These are phyloP conservation scores for Hortiboletus flavorubellus DNA, from an alignment of 768 basidiomycete species.

Conservation along the genomic window DNA sequence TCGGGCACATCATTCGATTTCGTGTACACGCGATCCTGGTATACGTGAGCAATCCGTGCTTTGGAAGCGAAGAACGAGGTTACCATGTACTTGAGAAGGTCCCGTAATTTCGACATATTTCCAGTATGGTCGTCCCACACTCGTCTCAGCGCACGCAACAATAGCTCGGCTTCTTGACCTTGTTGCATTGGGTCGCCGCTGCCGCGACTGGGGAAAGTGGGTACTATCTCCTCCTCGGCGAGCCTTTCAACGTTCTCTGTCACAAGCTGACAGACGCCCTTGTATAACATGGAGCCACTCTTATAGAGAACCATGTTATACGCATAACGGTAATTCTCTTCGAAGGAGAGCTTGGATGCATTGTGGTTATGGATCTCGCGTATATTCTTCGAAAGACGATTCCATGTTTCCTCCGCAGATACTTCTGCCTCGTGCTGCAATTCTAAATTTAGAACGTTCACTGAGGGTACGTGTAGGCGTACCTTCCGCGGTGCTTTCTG, in stretches of 20 bases:
- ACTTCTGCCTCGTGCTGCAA: constrained; percentile 68
- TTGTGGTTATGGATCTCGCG: constrained; percentile 94
- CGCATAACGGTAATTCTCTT: constrained; percentile 91
- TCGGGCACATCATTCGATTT: constrained; percentile 69
- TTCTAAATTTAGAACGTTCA: background rate
- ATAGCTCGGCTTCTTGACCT: constrained; percentile 78
- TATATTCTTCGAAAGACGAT: constrained; percentile 77
- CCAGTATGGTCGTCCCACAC: constrained; percentile 95
- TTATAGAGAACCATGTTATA: constrained; percentile 93
- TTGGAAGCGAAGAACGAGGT: constrained; percentile 15
- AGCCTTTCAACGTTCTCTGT: constrained; percentile 79
- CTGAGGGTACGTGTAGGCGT: constrained; percentile 10
- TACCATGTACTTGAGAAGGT: constrained; percentile 97
- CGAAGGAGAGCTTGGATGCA: constrained; percentile 82
- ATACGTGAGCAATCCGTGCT: constrained; percentile 12
- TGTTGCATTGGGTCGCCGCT: constrained; percentile 67
- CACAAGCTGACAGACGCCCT: constrained; percentile 76
- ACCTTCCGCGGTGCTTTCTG: constrained; percentile 50
- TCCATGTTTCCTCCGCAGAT: constrained; percentile 83
- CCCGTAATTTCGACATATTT: constrained; percentile 83
- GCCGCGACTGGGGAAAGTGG: constrained; percentile 76
- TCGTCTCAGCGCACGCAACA: constrained; percentile 76
- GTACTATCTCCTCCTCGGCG: constrained; percentile 71
- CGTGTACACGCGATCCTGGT: constrained; percentile 88
- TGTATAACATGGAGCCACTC: constrained; percentile 81